Base-by-base conservation (phyloP, 2,329 filamentous ascomycete genomes). In the Polytolypa hystricis region DNA sequence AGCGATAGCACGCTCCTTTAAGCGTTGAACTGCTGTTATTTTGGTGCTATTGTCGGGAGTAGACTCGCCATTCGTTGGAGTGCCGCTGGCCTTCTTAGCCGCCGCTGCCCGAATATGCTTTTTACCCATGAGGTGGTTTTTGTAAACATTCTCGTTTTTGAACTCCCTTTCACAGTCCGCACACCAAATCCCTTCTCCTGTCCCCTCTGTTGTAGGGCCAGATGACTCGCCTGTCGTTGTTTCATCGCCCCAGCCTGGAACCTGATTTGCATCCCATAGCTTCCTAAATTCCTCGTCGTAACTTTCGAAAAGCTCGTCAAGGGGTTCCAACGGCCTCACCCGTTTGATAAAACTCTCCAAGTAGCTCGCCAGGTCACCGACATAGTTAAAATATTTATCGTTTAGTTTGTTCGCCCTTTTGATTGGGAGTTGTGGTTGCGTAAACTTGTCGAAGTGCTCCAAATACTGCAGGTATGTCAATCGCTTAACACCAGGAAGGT, bases 61-160 rank as follows among this genome's bases (percentile, higher is more conserved):
- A 5, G 38, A 41, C 7, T 54, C 53, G 4, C 47, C 52, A 11
- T 51, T 52, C 49, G 16, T 67, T 65, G 26, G 4, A 25, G 62
- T 60, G 15, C 52, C 56, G 6, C 51, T 49, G 14, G 62, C 55
- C 44, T 69, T 64, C 31, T 79, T 71, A 36, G 73, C 70, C 54
- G 85, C 77, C 1, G 81, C 84, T 0, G 83, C 84, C 50, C 85
- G 84, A 57, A 89, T 75, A 57, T 98, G 91, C 57, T 96, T 98
- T 63, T 93, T 89, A 28, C 89, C 89, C 0, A 68, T 81, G 42
- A 98, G 63, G 57, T 98, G 91, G 25, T 76, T 79, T 50, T 86
- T 87, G 67, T 93, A 94, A 32, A 95, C 85, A 43, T 94, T 94
- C 47, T 91, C 78, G 52, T 95, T 96, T 52, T 84, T 86, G 64